These are phyloP conservation scores for Orbilia oligospora DNA, from an alignment of 2,329 filamentous ascomycete species.

Conservation along the genomic window DNA sequence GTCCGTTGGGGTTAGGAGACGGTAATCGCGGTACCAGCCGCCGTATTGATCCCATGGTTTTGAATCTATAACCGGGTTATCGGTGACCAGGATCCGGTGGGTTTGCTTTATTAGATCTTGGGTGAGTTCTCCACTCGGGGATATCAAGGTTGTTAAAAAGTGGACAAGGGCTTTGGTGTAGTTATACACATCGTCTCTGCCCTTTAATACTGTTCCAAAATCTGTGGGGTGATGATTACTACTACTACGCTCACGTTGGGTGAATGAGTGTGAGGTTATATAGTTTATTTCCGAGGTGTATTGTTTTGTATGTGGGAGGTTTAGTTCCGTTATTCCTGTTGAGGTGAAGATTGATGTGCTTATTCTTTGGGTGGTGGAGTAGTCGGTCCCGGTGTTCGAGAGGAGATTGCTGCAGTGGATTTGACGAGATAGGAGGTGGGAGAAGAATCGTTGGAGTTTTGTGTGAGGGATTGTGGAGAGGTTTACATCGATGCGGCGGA, in stretches of 20 bases:
- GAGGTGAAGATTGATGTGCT: constrained; percentile 36
- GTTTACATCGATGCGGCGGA: constrained; percentile 56
- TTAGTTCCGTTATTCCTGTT: constrained; percentile 34
- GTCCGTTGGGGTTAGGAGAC: background rate
- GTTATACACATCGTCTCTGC: constrained; percentile 18
- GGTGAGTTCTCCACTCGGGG: constrained; percentile 28
- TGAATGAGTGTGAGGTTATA: background rate
- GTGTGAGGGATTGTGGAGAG: constrained; percentile 36
- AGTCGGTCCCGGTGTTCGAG: constrained; percentile 36
- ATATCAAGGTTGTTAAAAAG: constrained; percentile 27
- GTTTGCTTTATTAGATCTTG: constrained; percentile 50
- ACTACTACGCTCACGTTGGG: no score
- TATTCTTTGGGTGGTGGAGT: constrained; percentile 30
- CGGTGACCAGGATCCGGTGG: constrained; percentile 36
- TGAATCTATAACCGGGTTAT: constrained; percentile 32
- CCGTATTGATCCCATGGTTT: constrained; percentile 41
- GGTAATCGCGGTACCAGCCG: constrained; percentile 52
- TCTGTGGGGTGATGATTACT: background rate
- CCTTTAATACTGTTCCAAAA: constrained; percentile 28
- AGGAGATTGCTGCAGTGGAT: constrained; percentile 43
- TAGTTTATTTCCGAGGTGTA: constrained; percentile 16
- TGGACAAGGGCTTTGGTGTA: constrained; percentile 30
- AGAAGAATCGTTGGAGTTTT: constrained; percentile 34
- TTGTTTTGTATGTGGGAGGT: constrained; percentile 38
- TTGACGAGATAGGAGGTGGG: background rate